A percentile compares a stretch with the other conserved stretches of the same genome.
These are phyloP conservation scores for Picochlorum sp. DNA, from an alignment of 139 green algal genomes.

Conservation along the genomic window DNA sequence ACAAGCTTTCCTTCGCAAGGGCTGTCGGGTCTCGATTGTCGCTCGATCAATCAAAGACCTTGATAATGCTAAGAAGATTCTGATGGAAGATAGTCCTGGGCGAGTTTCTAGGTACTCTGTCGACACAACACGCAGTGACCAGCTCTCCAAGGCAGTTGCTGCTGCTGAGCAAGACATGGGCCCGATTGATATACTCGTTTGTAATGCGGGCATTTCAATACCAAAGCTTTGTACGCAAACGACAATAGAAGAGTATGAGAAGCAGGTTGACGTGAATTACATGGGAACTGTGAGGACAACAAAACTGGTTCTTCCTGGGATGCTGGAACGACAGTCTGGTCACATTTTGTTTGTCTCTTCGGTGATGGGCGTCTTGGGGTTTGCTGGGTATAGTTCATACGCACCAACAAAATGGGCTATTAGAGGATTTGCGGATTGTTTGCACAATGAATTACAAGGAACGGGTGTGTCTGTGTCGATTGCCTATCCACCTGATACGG, in stretches of 20 bases:
- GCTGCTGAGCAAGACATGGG: conserved; percentile 27
- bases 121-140: conserved; percentile 9
- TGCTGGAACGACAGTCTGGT: conserved; percentile 54
- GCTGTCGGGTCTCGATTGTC: conserved; percentile 47
- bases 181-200: conserved; percentile 56
- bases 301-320: conserved; percentile 49
- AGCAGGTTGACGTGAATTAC: conserved; percentile 71
- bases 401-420: conserved; percentile 74
- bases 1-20: conserved; percentile 18
- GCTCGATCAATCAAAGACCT: conserved; percentile 36
- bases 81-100: background rate
- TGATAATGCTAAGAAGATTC: background rate
- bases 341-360: conserved; percentile 57
- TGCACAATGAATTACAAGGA: conserved; percentile 69
- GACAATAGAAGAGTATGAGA: conserved; percentile 31
- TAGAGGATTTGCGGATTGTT: conserved; percentile 65
- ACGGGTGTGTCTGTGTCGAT: conserved; percentile 59
- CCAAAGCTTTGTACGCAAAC: conserved; percentile 67
- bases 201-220: conserved; percentile 50
- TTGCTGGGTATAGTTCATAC: conserved; percentile 65
- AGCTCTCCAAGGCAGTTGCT: conserved; percentile 13
- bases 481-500: conserved; percentile 71
- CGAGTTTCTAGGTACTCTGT: conserved; percentile 15
- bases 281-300: conserved; percentile 52
- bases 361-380: conserved; percentile 39